Base-by-base conservation (phyloP, 1,284 basidiomycete species). In the Trichosporon coremiiforme region DNA sequence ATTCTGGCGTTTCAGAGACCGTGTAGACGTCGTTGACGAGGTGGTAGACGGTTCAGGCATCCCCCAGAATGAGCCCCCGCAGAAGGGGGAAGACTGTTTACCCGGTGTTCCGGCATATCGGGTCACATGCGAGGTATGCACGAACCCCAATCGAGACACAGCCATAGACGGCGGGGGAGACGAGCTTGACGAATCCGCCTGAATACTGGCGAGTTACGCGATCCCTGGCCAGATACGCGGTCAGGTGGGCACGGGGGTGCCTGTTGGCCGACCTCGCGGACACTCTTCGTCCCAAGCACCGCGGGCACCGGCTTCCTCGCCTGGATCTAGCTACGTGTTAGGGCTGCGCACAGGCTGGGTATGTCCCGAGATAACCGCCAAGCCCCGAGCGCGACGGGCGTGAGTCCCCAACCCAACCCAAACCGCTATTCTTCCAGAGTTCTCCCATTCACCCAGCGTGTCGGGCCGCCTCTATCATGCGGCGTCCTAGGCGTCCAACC, bases 151-250 rank as follows among this genome's bases (percentile, higher is more conserved):
- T 4, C 9, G 10, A 25, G 4, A 13, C 0, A 20, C 53, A 13
- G 25, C 13, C 22, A 20, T 20, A 29, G 25, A 20, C 25, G 55
- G 25, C 12, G 12, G 12, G 4, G 55, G 13, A 62, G 57, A 62
- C 57, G 57, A 62, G 57, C 8, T 33, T 33, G 57, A 62, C 57
- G 57, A 60, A 13, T 62, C 57, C 33, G 57, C 57, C 57, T 62
- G 57, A 62, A 35, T 53, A 53, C 31, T 35, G 55, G 55, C 55
- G 55, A 31, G 57, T 5, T 31, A n/a, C 29, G 57, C 57, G 57
- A n/a, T 5, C 15, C 57, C 17, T 62, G 57, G 53, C 53, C 31
- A 62, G 57, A 62, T 33, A 33, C 17, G 31, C 17, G 57, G 29
- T 45, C 57, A 62, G 29, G 29, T 62, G 29, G 57, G 29, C 57